Evolutionary conservation across 73 alveolate genomes (phyloP).

Genomic region (Tetrahymena elliotti): DNA sequence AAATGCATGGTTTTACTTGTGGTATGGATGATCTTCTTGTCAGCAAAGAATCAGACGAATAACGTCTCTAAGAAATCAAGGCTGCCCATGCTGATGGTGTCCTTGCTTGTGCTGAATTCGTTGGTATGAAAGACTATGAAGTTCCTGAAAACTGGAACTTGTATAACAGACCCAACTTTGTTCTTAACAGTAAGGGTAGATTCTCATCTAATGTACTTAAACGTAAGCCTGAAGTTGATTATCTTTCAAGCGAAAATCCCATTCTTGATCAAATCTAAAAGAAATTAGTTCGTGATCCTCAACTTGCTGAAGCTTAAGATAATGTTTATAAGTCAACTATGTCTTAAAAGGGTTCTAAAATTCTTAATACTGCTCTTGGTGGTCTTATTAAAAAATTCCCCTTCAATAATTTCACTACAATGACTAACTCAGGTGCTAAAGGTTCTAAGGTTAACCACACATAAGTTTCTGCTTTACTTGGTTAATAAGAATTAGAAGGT

Average conservation of each 20-base stretch:
- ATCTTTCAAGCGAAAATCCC: constrained; percentile 30
- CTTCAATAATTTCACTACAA: constrained; percentile 72
- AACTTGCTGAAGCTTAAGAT: constrained; percentile 78
- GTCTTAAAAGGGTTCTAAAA: constrained; percentile 67
- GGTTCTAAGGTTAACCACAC: constrained; percentile 92
- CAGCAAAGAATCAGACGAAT: constrained; percentile 62
- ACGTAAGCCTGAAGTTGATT: not conserved
- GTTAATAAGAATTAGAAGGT: constrained; percentile 97
- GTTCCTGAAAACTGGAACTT: constrained; percentile 37
- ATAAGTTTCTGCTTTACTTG: constrained; percentile 79
- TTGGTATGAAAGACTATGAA: constrained; percentile 61
- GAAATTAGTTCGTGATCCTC: constrained; percentile 54
- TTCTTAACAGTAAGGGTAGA: constrained; percentile 4
- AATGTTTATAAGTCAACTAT: constrained; percentile 71
- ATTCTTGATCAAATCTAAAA: constrained; percentile 44
- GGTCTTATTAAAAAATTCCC: constrained; percentile 92
- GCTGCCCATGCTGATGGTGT: constrained; percentile 71
- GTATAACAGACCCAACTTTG: constrained; percentile 44
- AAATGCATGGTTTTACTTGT: constrained; percentile 93
- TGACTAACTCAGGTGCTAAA: constrained; percentile 96
- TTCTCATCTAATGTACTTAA: not conserved
- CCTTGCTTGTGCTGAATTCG: constrained; percentile 78
- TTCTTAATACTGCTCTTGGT: constrained; percentile 65
- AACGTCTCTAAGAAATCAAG: constrained; percentile 76
- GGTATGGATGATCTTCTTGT: constrained; percentile 89